phyloP scores from a whole-genome alignment of 495 filamentous ascomycete genomes.

The Usnea hakonensis region DNA sequence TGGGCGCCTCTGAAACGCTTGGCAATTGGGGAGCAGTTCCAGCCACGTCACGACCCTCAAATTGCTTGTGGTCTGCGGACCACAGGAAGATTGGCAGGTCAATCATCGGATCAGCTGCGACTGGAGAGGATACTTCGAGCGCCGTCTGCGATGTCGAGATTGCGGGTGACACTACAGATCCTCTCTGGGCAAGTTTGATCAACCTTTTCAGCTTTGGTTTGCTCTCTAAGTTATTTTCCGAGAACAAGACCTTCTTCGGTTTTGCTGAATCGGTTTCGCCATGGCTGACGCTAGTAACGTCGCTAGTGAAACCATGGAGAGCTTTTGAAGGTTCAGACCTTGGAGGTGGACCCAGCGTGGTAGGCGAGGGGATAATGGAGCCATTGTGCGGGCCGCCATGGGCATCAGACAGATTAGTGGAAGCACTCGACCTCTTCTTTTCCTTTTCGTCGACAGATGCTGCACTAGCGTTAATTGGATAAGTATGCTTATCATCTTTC shows the following conservation, averaged over 20 bases:
- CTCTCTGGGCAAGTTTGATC: conserved; percentile 1
- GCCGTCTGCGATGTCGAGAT: not conserved
- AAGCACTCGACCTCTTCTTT: not conserved
- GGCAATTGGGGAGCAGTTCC: not conserved
- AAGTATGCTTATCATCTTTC: not conserved
- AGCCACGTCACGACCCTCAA: not conserved
- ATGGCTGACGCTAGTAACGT: not conserved
- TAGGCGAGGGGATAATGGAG: not conserved
- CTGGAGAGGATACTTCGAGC: not conserved
- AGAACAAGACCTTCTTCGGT: conserved; percentile 1
- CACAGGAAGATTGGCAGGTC: conserved; percentile 7
- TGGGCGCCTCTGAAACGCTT: not conserved
- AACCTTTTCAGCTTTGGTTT: conserved; percentile 5
- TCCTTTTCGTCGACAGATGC: not conserved
- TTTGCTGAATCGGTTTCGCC: not conserved
- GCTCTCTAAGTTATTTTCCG: not conserved
- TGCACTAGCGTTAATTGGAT: not conserved
- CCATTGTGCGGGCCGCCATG: not conserved
- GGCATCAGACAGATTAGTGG: not conserved
- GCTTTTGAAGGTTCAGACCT: not conserved
- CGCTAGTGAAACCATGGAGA: not conserved
- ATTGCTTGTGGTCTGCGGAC: conserved; percentile 5
- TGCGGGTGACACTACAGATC: not conserved
- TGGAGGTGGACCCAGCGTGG: not conserved
- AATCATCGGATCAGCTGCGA: not conserved